Evolutionary conservation across 352 stramenopile species (phyloP).

Genomic region (Bremia lactucae): DNA sequence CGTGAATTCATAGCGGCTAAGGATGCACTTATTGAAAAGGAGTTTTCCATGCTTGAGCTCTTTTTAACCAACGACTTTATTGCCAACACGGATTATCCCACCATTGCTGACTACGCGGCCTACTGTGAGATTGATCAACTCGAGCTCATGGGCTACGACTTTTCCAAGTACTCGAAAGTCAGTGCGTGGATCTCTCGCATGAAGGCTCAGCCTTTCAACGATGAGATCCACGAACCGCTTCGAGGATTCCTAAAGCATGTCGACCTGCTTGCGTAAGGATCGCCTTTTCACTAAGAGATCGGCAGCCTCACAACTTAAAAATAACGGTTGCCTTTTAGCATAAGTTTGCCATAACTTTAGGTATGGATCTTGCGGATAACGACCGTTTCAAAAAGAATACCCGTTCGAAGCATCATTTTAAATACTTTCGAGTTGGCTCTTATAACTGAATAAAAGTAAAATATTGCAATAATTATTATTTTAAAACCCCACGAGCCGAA

Average conservation of each 20-base stretch:
- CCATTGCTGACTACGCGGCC: slow-evolving; percentile 38
- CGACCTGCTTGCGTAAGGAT: too few species aligned
- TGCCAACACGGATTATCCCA: slow-evolving; percentile 37
- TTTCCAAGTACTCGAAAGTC: slow-evolving; percentile 41
- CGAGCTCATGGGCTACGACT: slow-evolving; percentile 40
- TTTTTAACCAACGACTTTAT: slow-evolving; percentile 43
- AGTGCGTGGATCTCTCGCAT: slow-evolving; percentile 44
- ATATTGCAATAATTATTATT: too few species aligned
- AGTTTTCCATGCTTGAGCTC: slow-evolving; percentile 28
- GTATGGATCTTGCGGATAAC: too few species aligned
- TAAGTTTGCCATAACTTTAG: too few species aligned
- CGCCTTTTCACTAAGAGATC: too few species aligned
- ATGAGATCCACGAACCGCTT: slow-evolving; percentile 37
- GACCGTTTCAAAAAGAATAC: too few species aligned
- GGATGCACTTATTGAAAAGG: slow-evolving; percentile 28
- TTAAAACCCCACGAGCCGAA: too few species aligned
- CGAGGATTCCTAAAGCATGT: slow-evolving; percentile 21
- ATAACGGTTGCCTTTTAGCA: too few species aligned
- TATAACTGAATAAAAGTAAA: too few species aligned
- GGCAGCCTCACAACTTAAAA: too few species aligned
- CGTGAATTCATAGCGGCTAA: slow-evolving; percentile 20
- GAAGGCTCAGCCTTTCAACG: slow-evolving; percentile 40
- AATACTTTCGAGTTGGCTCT: too few species aligned
- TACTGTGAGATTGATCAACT: slow-evolving; percentile 65
- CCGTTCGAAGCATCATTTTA: too few species aligned